Conservation (phyloP, 257 asterid species). For the Forsythia suspensa region DNA sequence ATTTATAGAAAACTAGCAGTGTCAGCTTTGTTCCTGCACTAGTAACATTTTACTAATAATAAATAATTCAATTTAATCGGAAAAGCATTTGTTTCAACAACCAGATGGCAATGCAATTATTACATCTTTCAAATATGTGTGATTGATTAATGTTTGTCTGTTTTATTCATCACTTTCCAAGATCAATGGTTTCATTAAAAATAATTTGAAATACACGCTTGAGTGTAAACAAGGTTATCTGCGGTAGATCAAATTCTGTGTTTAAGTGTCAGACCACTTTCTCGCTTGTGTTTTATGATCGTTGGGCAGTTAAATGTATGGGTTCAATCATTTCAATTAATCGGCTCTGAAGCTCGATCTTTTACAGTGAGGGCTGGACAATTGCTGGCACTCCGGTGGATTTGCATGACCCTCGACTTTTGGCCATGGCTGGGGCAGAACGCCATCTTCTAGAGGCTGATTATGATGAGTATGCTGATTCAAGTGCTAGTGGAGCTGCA, state of each 20-base stretch:
- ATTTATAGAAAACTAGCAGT: no score
- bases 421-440: conserved; percentile 50
- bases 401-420: conserved; percentile 42
- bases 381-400: conserved; percentile 41
- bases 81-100: no score
- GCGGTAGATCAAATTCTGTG: neutral
- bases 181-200: neutral
- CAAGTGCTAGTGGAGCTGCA: conserved; percentile 51
- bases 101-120: neutral
- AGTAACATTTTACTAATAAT: no score
- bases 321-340: neutral
- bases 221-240: neutral
- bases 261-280: neutral
- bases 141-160: neutral
- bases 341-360: neutral
- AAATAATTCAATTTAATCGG: no score
- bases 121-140: neutral
- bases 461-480: conserved; percentile 44
- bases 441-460: conserved; percentile 48
- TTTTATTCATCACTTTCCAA: neutral
- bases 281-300: neutral
- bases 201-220: neutral
- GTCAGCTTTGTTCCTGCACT: no score
- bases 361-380: conserved; percentile 41
- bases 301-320: neutral